Conservation (phyloP, 2,329 filamentous ascomycete genomes). For the Cordyceps sp. region DNA sequence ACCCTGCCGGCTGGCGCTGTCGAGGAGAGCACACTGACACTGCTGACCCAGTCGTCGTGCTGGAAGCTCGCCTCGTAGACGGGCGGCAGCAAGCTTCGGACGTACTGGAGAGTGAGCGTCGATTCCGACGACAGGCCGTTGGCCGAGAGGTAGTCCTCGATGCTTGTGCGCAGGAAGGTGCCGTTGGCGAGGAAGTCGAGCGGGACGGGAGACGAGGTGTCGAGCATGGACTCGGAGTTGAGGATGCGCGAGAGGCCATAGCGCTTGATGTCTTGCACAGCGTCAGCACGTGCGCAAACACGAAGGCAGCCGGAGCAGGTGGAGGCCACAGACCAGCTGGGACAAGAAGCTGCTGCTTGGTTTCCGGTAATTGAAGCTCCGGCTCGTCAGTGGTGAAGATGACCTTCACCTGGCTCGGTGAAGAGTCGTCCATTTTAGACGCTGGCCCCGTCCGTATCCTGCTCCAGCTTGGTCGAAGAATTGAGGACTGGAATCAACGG, state of each 20-base stretch:
- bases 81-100: conserved; percentile 78
- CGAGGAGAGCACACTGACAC: conserved; percentile 62
- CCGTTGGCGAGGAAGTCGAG: conserved; percentile 96
- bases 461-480: neutral
- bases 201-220: conserved; percentile 48
- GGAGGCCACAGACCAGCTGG: conserved; percentile 30
- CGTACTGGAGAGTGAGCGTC: conserved; percentile 79
- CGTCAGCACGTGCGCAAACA: conserved; percentile 3
- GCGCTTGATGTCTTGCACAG: conserved; percentile 41
- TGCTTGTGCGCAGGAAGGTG: conserved; percentile 71
- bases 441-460: no score
- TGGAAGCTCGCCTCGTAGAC: conserved; percentile 82
- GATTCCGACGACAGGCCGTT: conserved; percentile 83
- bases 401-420: conserved; percentile 43
- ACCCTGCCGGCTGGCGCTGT: conserved; percentile 41
- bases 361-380: conserved; percentile 45
- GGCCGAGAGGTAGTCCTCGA: conserved; percentile 76
- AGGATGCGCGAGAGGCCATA: conserved; percentile 55
- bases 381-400: conserved; percentile 48
- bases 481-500: no score
- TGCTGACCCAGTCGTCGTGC: conserved; percentile 94
- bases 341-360: conserved; percentile 44
- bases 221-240: conserved; percentile 57
- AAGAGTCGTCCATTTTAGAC: conserved; percentile 21
- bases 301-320: neutral